Evolutionary conservation across 345 rosid species (phyloP).

Genomic region (Clarkia xantiana): DNA sequence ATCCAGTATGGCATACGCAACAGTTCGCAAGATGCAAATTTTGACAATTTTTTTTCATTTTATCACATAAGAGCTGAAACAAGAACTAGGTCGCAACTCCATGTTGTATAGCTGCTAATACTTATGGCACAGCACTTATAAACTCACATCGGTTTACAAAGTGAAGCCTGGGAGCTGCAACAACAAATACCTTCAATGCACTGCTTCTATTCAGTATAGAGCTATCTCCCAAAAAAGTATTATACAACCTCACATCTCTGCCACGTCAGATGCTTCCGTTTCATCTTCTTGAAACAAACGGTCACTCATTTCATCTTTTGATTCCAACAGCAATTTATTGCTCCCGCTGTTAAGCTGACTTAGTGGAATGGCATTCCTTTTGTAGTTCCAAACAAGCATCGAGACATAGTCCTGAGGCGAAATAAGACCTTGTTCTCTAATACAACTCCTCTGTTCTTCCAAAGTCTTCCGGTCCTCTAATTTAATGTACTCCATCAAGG

Average conservation of each 20-base stretch:
- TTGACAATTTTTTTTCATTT: too few species aligned
- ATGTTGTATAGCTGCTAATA: too few species aligned
- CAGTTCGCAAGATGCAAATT: too few species aligned
- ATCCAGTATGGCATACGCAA: too few species aligned
- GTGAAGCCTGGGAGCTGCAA: too few species aligned
- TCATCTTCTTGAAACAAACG: conserved; percentile 16
- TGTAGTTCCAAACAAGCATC: conserved; percentile 97
- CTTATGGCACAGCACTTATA: too few species aligned
- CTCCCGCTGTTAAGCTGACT: conserved; percentile 33
- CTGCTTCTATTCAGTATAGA: too few species aligned
- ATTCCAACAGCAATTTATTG: conserved; percentile 17
- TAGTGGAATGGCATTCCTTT: conserved; percentile 55
- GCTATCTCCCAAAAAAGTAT: neutral
- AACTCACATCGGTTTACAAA: too few species aligned
- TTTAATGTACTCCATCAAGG: conserved; percentile 54
- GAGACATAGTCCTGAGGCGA: conserved; percentile 84
- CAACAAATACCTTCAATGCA: too few species aligned
- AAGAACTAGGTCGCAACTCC: too few species aligned
- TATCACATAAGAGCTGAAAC: too few species aligned
- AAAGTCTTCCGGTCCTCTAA: conserved; percentile 65
- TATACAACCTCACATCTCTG: conserved; percentile 24
- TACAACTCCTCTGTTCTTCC: conserved; percentile 55
- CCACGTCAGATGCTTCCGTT: conserved; percentile 24
- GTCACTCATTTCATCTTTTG: conserved; percentile 19
- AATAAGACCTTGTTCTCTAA: conserved; percentile 67